Evolutionary conservation across 768 basidiomycete species (phyloP).

Genomic region (Auriscalpium orientale): DNA sequence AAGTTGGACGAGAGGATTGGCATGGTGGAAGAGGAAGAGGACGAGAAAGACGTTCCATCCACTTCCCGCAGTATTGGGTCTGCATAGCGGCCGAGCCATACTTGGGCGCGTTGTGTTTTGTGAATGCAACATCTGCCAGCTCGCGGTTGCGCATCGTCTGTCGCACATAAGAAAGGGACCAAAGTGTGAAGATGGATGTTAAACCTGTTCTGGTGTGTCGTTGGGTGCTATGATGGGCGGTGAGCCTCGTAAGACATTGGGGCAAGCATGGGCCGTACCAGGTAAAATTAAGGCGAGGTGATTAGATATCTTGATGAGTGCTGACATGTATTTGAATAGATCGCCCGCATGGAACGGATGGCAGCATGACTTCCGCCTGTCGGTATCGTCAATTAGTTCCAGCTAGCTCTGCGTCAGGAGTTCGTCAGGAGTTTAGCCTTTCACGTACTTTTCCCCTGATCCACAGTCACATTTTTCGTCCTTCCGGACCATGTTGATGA

Average conservation of each 20-base stretch:
- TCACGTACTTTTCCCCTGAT: conserved; percentile 44
- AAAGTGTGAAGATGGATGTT: neutral
- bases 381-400: conserved; percentile 28
- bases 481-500: conserved; percentile 66
- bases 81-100: conserved; percentile 57
- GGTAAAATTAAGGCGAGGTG: conserved; percentile 84
- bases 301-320: conserved; percentile 84
- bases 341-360: conserved; percentile 36
- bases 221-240: conserved; percentile 35
- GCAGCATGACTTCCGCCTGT: conserved; percentile 53
- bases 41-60: conserved; percentile 48
- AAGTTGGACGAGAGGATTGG: neutral
- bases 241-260: neutral
- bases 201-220: conserved; percentile 64
- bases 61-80: conserved; percentile 75
- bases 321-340: conserved; percentile 70
- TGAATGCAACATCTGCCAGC: conserved; percentile 58
- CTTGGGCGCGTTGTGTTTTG: conserved; percentile 45
- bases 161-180: neutral
- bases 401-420: too few species aligned
- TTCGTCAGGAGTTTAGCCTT: neutral
- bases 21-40: neutral
- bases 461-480: conserved; percentile 72
- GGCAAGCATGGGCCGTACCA: conserved; percentile 31
- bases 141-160: conserved; percentile 51